Evolutionary conservation across 2,329 filamentous ascomycete species (phyloP).

Genomic region (Aspergillus ochraceoroseus): DNA sequence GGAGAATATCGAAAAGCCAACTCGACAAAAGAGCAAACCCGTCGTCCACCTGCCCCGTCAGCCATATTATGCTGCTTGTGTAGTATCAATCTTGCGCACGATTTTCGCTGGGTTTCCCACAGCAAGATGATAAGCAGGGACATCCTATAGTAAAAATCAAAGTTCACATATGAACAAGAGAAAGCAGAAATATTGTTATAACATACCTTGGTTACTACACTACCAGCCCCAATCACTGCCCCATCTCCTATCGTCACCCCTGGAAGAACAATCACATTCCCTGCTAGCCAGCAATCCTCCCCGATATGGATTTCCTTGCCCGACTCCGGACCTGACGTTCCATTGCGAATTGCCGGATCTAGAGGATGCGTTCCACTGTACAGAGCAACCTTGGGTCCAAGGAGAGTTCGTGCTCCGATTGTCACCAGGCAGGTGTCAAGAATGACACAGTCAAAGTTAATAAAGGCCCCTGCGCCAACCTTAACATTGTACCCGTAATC

Average conservation of each 20-base stretch:
- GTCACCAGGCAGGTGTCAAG: slow-evolving; percentile 71
- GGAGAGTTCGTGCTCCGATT: slow-evolving; percentile 69
- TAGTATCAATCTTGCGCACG: slow-evolving; percentile 36
- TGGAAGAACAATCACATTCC: slow-evolving; percentile 64
- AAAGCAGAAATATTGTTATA: background rate
- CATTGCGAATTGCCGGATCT: slow-evolving; percentile 68
- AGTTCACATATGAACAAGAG: background rate
- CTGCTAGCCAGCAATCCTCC: slow-evolving; percentile 76
- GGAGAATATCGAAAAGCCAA: too few species aligned
- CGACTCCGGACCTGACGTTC: slow-evolving; percentile 66
- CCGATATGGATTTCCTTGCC: slow-evolving; percentile 70
- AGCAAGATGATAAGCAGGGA: slow-evolving; percentile 41
- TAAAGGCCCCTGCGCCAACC: slow-evolving; percentile 65
- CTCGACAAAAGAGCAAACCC: background rate
- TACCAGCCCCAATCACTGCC: slow-evolving; percentile 69
- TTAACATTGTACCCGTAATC: slow-evolving; percentile 76
- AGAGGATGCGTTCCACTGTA: slow-evolving; percentile 72
- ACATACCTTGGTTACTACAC: slow-evolving; percentile 68
- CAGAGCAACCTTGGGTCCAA: slow-evolving; percentile 73
- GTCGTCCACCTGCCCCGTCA: too few species aligned
- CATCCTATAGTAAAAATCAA: slow-evolving; percentile 29
- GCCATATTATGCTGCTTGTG: background rate
- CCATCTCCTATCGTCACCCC: slow-evolving; percentile 75
- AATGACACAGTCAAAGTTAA: slow-evolving; percentile 71
- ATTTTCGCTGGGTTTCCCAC: slow-evolving; percentile 41